Conservation (phyloP, 768 basidiomycete species). For the Kwoniella pini region DNA sequence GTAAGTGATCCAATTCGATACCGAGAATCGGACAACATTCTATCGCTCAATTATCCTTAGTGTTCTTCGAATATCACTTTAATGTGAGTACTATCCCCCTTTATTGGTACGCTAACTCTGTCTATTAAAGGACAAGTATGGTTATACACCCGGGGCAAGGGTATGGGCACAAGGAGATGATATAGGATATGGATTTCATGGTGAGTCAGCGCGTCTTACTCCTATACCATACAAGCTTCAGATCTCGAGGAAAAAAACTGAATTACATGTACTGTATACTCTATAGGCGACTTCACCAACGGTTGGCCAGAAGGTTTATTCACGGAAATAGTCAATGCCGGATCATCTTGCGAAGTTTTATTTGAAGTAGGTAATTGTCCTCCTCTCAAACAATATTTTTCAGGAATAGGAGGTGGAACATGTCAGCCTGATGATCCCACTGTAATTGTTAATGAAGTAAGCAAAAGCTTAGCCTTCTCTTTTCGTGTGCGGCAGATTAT, state of each 20-base stretch:
- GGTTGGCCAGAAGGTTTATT: constrained; percentile 39
- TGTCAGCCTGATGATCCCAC: constrained; percentile 25
- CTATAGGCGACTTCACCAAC: constrained; percentile 35
- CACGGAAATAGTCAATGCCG: constrained; percentile 24
- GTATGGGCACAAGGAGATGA: constrained; percentile 36
- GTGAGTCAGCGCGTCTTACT: constrained; percentile 15
- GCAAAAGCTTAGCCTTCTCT: not conserved
- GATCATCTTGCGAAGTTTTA: constrained; percentile 22
- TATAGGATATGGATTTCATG: constrained; percentile 38
- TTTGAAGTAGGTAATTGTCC: constrained; percentile 27
- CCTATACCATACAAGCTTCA: too few species aligned
- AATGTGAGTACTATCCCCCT: constrained; percentile 8
- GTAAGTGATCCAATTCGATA: constrained; percentile 12
- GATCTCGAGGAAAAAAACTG: too few species aligned
- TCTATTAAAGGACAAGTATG: constrained; percentile 26
- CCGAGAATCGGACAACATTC: not conserved
- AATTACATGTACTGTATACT: too few species aligned
- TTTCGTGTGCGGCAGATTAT: not conserved
- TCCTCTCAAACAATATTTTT: constrained; percentile 15
- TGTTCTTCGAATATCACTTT: constrained; percentile 42
- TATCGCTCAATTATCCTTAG: not conserved
- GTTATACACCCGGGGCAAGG: constrained; percentile 23
- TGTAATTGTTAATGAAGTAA: constrained; percentile 36
- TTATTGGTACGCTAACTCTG: not conserved
- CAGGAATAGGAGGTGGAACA: constrained; percentile 1